These are phyloP conservation scores for Bullera alba DNA, from an alignment of 768 basidiomycete genomes.

Conservation along the genomic window DNA sequence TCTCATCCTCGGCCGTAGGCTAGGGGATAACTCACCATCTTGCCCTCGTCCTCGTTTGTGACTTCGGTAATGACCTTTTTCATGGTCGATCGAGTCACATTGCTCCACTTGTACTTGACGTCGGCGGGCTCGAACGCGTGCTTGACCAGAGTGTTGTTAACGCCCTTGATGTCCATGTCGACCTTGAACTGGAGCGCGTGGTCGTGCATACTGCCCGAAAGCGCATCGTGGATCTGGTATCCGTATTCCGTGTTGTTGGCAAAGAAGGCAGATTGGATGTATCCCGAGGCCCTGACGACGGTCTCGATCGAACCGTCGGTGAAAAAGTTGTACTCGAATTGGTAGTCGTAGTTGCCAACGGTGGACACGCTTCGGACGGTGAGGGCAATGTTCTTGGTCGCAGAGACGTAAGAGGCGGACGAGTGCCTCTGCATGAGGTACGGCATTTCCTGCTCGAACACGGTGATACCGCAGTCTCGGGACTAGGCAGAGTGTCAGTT, in stretches of 20 bases:
- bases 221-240: too few relatives aligned
- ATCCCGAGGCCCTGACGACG: conserved; percentile 60
- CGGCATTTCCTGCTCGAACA: conserved; percentile 57
- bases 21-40: conserved; percentile 41
- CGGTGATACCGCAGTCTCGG: too few relatives aligned
- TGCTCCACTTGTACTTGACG: conserved; percentile 2
- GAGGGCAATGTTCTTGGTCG: conserved; percentile 8
- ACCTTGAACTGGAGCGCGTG: too few relatives aligned
- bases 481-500: too few relatives aligned
- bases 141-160: too few relatives aligned
- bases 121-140: conserved; percentile 10
- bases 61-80: conserved; percentile 26
- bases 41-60: conserved; percentile 47
- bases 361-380: conserved; percentile 16
- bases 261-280: too few relatives aligned
- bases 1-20: background rate
- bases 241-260: too few relatives aligned
- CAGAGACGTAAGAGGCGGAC: conserved; percentile 54
- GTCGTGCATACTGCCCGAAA: too few relatives aligned
- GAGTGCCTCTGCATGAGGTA: conserved; percentile 58
- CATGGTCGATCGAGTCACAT: conserved; percentile 14
- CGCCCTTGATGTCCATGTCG: too few relatives aligned
- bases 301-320: conserved; percentile 64
- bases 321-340: conserved; percentile 62
- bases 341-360: conserved; percentile 52